Evolutionary conservation across 139 green algal genomes (phyloP).

Genomic region (Volvox africanus): DNA sequence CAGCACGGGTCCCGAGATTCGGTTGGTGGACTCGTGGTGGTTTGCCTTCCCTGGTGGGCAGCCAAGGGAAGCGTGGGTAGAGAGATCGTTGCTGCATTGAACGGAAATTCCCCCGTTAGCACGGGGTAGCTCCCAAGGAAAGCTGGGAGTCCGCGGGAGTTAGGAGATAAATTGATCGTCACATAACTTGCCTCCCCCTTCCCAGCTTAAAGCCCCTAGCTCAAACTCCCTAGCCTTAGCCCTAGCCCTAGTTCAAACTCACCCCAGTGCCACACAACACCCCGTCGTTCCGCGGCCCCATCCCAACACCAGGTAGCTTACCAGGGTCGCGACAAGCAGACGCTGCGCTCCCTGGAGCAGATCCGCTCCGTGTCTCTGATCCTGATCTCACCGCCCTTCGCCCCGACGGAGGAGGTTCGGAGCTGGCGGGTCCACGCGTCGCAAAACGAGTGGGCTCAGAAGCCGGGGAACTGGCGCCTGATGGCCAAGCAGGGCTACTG

Average conservation of each 20-base stretch:
- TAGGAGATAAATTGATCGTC: background rate
- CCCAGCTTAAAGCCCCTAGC: no score
- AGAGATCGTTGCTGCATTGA: no score
- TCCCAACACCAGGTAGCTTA: background rate
- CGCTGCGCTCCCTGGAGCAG: background rate
- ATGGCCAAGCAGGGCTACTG: constrained; percentile 31
- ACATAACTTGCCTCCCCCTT: background rate
- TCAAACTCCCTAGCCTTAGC: background rate
- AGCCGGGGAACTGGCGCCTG: constrained; percentile 23
- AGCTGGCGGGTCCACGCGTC: background rate
- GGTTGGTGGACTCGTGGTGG: no score
- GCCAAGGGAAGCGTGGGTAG: no score
- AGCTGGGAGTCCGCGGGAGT: background rate
- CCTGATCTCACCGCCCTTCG: constrained; percentile 16
- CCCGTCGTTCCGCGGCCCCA: background rate
- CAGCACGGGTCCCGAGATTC: no score
- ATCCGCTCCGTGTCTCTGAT: background rate
- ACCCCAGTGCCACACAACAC: background rate
- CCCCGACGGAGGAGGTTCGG: background rate
- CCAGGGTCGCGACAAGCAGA: background rate
- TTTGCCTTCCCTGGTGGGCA: no score
- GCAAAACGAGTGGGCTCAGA: background rate
- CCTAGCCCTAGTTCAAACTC: background rate
- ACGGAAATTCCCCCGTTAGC: no score
- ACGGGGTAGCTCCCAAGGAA: no score